A percentile compares a stretch with the other conserved stretches of the same genome.
Evolutionary conservation across 176 grass and related monocot species (phyloP).

Genomic region (Guadua angustifolia): DNA sequence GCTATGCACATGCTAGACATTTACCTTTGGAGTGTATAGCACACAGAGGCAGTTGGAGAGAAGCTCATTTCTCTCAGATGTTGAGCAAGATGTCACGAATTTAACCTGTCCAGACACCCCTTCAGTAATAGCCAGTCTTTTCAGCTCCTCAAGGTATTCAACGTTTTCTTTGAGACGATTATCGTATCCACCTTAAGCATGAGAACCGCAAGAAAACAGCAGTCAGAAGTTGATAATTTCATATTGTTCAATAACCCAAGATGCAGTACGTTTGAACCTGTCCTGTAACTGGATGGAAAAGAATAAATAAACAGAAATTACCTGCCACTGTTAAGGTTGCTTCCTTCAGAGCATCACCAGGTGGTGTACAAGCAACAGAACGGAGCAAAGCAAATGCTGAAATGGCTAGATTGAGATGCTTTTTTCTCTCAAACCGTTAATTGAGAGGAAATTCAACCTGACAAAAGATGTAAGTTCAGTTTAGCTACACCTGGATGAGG

Average conservation of each 20-base stretch:
- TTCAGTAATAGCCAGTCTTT: slow-evolving; percentile 63
- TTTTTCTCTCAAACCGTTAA: slow-evolving; percentile 99
- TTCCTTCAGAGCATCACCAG: slow-evolving; percentile 46
- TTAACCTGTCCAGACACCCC: slow-evolving; percentile 65
- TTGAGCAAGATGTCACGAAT: slow-evolving; percentile 88
- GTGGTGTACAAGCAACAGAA: slow-evolving; percentile 51
- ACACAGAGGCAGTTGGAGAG: slow-evolving; percentile 92
- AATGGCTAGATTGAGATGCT: slow-evolving; percentile 88
- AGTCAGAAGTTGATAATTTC: background rate
- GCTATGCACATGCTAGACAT: background rate
- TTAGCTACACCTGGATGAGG: background rate
- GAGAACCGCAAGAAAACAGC: slow-evolving; percentile 32
- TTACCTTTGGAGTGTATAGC: slow-evolving; percentile 87
- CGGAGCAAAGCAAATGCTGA: slow-evolving; percentile 82
- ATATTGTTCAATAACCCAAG: background rate
- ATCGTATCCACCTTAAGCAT: slow-evolving; percentile 81
- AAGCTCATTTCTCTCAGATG: slow-evolving; percentile 87
- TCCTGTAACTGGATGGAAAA: background rate
- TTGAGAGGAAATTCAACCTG: slow-evolving; percentile 95
- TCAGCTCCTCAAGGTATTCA: slow-evolving; percentile 89
- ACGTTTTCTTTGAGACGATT: slow-evolving; percentile 93
- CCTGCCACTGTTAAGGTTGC: slow-evolving; percentile 89
- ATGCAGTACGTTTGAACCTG: slow-evolving; percentile 10
- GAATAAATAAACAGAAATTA: slow-evolving; percentile 43
- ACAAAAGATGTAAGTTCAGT: slow-evolving; percentile 24